Evolutionary conservation across 2,329 filamentous ascomycete genomes (phyloP).

Genomic region (Aspergillus cejpii): DNA sequence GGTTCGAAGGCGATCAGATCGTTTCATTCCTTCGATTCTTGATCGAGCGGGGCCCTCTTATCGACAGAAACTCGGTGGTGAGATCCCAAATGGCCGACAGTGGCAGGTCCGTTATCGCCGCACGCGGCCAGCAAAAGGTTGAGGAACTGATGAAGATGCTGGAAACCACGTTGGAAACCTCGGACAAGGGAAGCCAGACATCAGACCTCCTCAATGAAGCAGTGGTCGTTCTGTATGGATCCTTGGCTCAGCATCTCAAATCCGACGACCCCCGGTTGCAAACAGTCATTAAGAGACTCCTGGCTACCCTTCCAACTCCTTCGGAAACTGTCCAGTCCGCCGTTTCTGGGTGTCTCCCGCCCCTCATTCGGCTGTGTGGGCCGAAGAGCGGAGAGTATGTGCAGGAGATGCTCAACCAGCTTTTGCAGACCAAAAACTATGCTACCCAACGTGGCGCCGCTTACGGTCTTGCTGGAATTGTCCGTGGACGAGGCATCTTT

Average conservation of each 20-base stretch:
- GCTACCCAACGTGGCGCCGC: conserved; percentile 88
- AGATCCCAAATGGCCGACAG: conserved; percentile 88
- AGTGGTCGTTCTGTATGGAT: conserved; percentile 94
- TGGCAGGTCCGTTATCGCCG: conserved; percentile 70
- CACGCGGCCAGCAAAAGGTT: conserved; percentile 73
- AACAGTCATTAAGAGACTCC: conserved; percentile 75
- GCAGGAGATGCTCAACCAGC: conserved; percentile 68
- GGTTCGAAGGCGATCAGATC: conserved; percentile 62
- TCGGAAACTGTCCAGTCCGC: conserved; percentile 97
- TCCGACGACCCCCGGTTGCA: conserved; percentile 81
- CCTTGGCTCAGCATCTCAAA: conserved; percentile 78
- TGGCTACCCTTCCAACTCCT: conserved; percentile 83
- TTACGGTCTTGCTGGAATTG: conserved; percentile 86
- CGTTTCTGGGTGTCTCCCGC: conserved; percentile 87
- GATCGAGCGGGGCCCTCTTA: conserved; percentile 78
- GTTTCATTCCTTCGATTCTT: conserved; percentile 77
- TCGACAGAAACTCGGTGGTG: conserved; percentile 70
- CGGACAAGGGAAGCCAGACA: conserved; percentile 71
- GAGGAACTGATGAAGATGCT: conserved; percentile 90
- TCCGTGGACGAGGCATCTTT: conserved; percentile 78
- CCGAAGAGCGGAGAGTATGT: conserved; percentile 76
- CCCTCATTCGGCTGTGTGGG: conserved; percentile 73
- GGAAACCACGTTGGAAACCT: conserved; percentile 76
- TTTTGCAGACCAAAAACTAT: conserved; percentile 85
- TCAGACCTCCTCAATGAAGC: conserved; percentile 92